Conservation (phyloP, 257 asterid genomes). For the Solanum piurae region DNA sequence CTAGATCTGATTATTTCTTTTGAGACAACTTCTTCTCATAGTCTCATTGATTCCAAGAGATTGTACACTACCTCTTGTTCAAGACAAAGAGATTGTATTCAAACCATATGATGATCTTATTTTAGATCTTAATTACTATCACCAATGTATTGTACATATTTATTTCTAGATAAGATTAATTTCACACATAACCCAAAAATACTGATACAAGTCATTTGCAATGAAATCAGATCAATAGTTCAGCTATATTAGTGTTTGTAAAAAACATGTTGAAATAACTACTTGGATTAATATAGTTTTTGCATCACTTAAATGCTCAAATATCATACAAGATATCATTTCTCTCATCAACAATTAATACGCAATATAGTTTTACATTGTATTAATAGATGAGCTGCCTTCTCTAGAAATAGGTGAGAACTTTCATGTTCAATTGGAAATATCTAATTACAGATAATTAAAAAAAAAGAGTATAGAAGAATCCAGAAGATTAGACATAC, state of each 20-base stretch:
- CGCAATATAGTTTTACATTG: not conserved
- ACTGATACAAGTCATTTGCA: not conserved
- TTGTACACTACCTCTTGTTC: not conserved
- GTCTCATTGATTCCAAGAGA: not conserved
- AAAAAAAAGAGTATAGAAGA: not conserved
- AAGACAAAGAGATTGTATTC: not conserved
- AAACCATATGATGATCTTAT: not conserved
- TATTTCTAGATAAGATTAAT: not conserved
- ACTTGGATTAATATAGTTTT: not conserved
- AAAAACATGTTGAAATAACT: not conserved
- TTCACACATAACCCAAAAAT: not conserved
- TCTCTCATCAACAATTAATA: not conserved
- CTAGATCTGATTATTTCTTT: not conserved
- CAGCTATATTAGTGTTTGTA: not conserved
- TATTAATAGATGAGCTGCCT: not conserved
- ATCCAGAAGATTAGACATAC: conserved; percentile 17
- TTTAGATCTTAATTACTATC: not conserved
- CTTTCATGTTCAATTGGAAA: not conserved
- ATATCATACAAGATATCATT: not conserved
- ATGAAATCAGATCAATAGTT: not conserved
- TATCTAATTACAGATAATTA: not conserved
- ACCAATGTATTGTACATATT: not conserved
- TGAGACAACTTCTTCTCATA: not conserved
- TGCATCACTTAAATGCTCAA: not conserved
- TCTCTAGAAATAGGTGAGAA: not conserved